A percentile compares a stretch with the other conserved stretches of the same genome.
phyloP scores from a whole-genome alignment of 2,329 filamentous ascomycete species.

The Didymella lethalis region DNA sequence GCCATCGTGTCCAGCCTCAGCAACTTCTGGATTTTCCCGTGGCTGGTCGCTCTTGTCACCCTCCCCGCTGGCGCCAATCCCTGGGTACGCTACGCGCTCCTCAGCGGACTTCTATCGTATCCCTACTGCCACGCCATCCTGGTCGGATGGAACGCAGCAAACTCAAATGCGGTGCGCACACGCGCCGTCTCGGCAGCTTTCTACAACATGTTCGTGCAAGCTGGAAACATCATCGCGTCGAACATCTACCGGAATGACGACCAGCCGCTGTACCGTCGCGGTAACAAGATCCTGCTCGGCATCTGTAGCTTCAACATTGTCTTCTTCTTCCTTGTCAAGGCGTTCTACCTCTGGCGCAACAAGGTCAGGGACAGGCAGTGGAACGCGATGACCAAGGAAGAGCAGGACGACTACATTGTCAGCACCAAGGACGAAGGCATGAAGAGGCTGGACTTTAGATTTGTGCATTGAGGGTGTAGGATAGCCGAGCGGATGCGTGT shows the following conservation, averaged over 20 bases:
- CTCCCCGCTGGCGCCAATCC: slow-evolving; percentile 55
- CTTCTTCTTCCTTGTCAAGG: slow-evolving; percentile 49
- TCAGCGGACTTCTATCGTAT: slow-evolving; percentile 61
- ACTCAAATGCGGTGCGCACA: slow-evolving; percentile 51
- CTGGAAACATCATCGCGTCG: slow-evolving; percentile 56
- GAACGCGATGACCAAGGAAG: slow-evolving; percentile 41
- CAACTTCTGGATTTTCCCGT: slow-evolving; percentile 68
- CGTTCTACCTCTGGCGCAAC: slow-evolving; percentile 54
- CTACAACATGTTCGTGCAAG: slow-evolving; percentile 57
- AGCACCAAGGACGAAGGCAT: slow-evolving; percentile 42
- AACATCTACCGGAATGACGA: slow-evolving; percentile 60
- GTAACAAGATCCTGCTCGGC: slow-evolving; percentile 49
- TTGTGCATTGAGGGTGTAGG: slow-evolving; percentile 31
- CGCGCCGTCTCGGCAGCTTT: slow-evolving; percentile 52
- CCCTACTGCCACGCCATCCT: slow-evolving; percentile 60
- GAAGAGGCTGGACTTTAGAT: slow-evolving; percentile 44
- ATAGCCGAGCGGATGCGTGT: background rate
- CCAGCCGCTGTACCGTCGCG: slow-evolving; percentile 54
- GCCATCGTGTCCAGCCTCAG: slow-evolving; percentile 59
- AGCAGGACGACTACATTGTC: slow-evolving; percentile 39
- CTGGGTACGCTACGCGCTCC: slow-evolving; percentile 62
- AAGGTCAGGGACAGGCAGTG: slow-evolving; percentile 41
- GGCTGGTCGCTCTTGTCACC: slow-evolving; percentile 61
- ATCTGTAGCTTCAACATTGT: slow-evolving; percentile 46
- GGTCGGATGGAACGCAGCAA: slow-evolving; percentile 52